Evolutionary conservation across 768 basidiomycete species (phyloP).

Genomic region (Pleurotus sapidus): DNA sequence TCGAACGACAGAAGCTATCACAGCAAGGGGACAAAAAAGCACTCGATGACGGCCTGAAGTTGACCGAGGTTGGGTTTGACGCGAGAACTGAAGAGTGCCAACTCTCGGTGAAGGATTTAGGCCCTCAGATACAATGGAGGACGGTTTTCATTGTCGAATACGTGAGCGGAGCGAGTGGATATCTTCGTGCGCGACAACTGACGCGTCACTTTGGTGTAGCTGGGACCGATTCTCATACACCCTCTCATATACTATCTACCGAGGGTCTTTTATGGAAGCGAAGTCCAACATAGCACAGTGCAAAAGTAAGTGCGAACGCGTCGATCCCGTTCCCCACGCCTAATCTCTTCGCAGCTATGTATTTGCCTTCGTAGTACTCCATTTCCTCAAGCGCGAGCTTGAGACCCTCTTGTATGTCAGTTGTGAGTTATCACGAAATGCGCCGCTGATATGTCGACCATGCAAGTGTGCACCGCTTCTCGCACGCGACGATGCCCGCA

Average conservation of each 20-base stretch:
- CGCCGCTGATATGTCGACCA: not conserved
- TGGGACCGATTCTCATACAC: constrained; percentile 87
- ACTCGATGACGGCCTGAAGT: constrained; percentile 58
- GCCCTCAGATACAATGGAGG: constrained; percentile 85
- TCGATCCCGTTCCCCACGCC: not conserved
- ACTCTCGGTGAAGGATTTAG: constrained; percentile 84
- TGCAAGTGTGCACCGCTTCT: constrained; percentile 80
- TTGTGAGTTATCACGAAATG: not conserved
- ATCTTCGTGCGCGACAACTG: not conserved
- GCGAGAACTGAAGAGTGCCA: constrained; percentile 46
- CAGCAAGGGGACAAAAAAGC: constrained; percentile 59
- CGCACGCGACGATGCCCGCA: constrained; percentile 90
- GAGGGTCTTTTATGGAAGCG: constrained; percentile 62
- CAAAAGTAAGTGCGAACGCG: constrained; percentile 54
- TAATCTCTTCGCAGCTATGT: constrained; percentile 42
- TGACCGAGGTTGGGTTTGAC: constrained; percentile 54
- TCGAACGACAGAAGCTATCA: constrained; percentile 71
- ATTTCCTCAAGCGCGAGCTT: constrained; percentile 89
- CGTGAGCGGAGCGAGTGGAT: constrained; percentile 44
- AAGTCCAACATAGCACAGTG: constrained; percentile 70
- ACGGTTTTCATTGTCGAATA: constrained; percentile 95
- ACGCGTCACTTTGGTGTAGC: constrained; percentile 36
- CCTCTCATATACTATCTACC: constrained; percentile 79
- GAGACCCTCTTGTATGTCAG: constrained; percentile 84
- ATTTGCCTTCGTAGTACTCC: constrained; percentile 73